Base-by-base conservation (phyloP, 192 early-diverging fungal genomes). In the Dissophora ornata region DNA sequence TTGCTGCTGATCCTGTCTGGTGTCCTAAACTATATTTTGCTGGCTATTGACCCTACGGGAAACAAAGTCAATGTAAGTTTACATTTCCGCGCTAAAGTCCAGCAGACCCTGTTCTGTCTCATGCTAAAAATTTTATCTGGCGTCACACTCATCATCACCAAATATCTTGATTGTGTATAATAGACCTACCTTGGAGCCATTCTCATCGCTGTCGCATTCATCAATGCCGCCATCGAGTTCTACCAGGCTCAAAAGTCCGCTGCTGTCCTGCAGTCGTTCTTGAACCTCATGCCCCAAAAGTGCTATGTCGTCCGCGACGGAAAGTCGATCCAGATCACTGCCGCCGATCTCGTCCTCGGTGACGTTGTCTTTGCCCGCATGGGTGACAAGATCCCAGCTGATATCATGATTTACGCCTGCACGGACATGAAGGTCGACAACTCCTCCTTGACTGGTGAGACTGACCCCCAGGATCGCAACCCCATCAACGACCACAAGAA, bases 351-450 rank as follows among this genome's bases (percentile, higher is more conserved):
- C 1, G 96, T 97, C 18, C 74, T 84, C 0, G 97, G 97, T 48
- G 97, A 98, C 65, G 80, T 98, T 51, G 91, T 97, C 25, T 94
- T 90, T 65, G 81, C 96, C 26, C 88, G 90, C 46, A 92, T 93
- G 86, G 97, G 97, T 53, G 96, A 98, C 84, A 98, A 98, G 79
- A 79, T 95, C 12, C 97, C 97, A 2, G 97, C 97, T 1, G 97
- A 98, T 86, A 79, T 96, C 47, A 88, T 85, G 62, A 63, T 98
- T 32, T 94, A 92, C 79, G 63, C 84, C 33, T 84, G 88, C 58
- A 90, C 85, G 21, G 97, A 98, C 44, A 82, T 97, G 57, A 98
- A 98, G 80, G 95, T 97, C 33, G 97, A 98, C 86, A 97, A 97
- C 85, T 97, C 96, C 7, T 96, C 94, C 12, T 78, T 98, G 34